Percentiles rank a stretch among this genome's conserved stretches.
Conservation (phyloP, 345 rosid genomes). For the Citrus sinensis region DNA sequence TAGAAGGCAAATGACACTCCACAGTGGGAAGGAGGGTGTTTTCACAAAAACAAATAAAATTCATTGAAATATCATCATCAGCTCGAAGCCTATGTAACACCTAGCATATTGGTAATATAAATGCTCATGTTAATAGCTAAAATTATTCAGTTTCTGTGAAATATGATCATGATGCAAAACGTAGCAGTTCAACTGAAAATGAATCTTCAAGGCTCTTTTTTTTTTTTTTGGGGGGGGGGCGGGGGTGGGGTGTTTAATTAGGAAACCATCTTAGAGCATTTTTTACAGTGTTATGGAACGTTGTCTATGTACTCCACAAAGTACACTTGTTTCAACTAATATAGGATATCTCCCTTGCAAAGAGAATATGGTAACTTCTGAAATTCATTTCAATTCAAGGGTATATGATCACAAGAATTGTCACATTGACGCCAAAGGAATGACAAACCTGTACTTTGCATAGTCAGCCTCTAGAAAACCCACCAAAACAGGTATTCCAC, state of each 20-base stretch:
- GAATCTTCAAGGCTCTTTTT: not conserved
- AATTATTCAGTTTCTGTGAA: not conserved
- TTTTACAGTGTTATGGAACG: not conserved
- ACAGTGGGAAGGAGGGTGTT: not conserved
- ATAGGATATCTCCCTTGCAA: not conserved
- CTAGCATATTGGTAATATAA: not conserved
- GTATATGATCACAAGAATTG: not conserved
- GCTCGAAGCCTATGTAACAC: not conserved
- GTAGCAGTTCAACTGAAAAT: not conserved
- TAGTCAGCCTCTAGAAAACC: slow-evolving; percentile 96
- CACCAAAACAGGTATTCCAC: slow-evolving; percentile 92
- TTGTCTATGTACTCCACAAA: not conserved
- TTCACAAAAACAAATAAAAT: not conserved
- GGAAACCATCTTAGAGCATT: not conserved
- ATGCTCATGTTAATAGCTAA: not conserved
- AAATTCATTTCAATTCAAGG: not conserved
- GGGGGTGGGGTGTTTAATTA: not conserved
- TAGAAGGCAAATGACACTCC: not conserved
- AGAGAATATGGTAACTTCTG: not conserved
- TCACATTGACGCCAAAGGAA: not conserved
- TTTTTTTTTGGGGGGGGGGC: not conserved
- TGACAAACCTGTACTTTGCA: slow-evolving; percentile 83
- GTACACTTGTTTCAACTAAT: not conserved
- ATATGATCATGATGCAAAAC: not conserved
- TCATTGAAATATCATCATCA: not conserved